Evolutionary conservation across 176 grass and related monocot genomes (phyloP), one percentile per base, ranked within the genome.

Genomic region (Puya raimondii): DNA sequence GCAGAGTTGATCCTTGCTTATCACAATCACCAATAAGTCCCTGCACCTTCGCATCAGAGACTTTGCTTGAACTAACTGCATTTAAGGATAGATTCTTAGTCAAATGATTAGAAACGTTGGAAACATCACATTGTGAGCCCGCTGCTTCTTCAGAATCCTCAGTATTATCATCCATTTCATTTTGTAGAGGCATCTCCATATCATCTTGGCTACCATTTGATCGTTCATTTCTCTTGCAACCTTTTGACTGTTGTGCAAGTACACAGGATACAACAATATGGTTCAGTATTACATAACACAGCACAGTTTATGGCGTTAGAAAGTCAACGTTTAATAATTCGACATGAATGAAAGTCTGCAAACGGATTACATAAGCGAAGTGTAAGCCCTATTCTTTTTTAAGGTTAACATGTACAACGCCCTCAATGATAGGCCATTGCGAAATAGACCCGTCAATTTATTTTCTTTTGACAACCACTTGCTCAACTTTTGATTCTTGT

Each of bases 61-160:
- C 78, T 80, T 78, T 82, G 79, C 70, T 83, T 52, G 81, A 89
- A 23, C 75, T 59, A 70, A 63, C 74, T 74, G 82, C 78, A 57
- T 72, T 72, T 22, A 91, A 79, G 67, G 71, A 85, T 23, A 96
- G 79, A 75, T 42, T 92, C 48, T 92, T 92, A 56, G 33, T 84
- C 84, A 96, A 70, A 61, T 90, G 81, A 80, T 85, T 81, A 68
- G 93, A 91, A 80, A 96, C 88, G 73, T 80, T 86, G 72, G 78
- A 71, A 11, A 82, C 70, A 80, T 69, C 79, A 81, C 66, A 72
- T 80, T 81, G 76, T 49, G 25, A 33, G 68, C 68, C 79, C 71
- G 70, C 74, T 81, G 65, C 70, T 73, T 79, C 79, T 47, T 87
- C 88, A 15, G 67, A 68, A 47, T 82, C 79, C 67, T 85, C 88